Conservation (phyloP, 148 eudicot species). For the Arctostaphylos glauca region DNA sequence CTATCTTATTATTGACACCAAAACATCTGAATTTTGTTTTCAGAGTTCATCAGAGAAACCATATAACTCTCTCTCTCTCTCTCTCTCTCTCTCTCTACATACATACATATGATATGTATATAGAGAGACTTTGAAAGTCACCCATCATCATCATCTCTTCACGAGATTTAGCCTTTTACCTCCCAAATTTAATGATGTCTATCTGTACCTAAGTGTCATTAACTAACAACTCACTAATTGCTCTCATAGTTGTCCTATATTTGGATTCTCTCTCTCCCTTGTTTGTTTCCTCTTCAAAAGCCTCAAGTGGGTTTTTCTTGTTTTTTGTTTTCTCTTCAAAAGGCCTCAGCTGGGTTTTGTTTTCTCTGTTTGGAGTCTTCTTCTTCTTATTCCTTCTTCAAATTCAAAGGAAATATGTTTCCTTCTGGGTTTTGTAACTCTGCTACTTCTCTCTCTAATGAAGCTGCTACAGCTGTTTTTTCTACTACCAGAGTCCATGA, state of each 20-base stretch:
- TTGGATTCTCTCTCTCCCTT: neutral
- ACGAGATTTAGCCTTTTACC: conserved; percentile 25
- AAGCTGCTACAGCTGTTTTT: conserved; percentile 32
- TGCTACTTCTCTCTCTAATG: conserved; percentile 60
- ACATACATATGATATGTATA: too few relatives aligned
- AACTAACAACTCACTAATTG: neutral
- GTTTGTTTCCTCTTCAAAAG: conserved; percentile 6
- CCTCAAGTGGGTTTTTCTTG: neutral
- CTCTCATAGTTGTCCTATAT: neutral
- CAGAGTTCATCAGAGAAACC: conserved; percentile 23
- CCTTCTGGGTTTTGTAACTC: conserved; percentile 59
- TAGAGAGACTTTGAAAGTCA: conserved; percentile 40
- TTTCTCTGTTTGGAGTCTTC: conserved; percentile 39
- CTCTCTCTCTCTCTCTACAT: too few relatives aligned
- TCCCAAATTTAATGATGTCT: conserved; percentile 3
- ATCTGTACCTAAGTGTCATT: neutral
- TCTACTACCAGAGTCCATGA: conserved; percentile 29
- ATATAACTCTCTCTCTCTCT: neutral
- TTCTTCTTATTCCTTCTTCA: conserved; percentile 17
- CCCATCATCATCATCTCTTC: conserved; percentile 32
- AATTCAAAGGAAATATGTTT: conserved; percentile 44
- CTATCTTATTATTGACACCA: conserved; percentile 15
- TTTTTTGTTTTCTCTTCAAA: conserved; percentile 5
- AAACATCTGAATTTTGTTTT: conserved; percentile 19
- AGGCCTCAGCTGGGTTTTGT: neutral